Evolutionary conservation across 306 rosid genomes (phyloP).

Genomic region (Datisca glomerata): DNA sequence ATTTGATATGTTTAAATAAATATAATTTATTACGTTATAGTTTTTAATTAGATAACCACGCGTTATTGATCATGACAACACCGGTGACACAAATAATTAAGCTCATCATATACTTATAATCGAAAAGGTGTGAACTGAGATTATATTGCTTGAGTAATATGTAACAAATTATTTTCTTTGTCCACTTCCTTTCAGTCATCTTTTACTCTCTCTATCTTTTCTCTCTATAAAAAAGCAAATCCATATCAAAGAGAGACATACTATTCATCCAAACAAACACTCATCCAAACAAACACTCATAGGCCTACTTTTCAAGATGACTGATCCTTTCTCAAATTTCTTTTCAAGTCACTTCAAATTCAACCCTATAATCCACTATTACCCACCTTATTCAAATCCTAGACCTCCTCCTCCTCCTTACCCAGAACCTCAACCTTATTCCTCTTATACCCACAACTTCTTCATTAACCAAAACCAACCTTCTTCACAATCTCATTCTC

Average conservation of each 20-base stretch:
- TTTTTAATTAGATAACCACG: too few species aligned
- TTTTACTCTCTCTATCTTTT: slow-evolving; percentile 6
- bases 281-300: background rate
- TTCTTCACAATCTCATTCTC: background rate
- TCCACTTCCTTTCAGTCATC: slow-evolving; percentile 4
- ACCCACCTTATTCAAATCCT: slow-evolving; percentile 1
- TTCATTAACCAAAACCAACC: background rate
- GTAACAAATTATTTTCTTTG: background rate
- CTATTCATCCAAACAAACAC: slow-evolving; percentile 1
- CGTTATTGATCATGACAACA: too few species aligned
- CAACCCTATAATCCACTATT: slow-evolving; percentile 12
- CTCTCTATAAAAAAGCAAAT: background rate
- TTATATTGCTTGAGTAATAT: too few species aligned
- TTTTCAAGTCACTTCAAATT: slow-evolving; percentile 30
- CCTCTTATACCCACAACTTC: background rate
- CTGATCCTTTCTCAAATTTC: slow-evolving; percentile 28
- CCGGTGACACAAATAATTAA: too few species aligned
- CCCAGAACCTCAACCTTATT: background rate
- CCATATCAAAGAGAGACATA: background rate
- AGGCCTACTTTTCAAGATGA: slow-evolving; percentile 6
- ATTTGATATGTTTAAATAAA: too few species aligned
- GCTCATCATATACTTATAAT: too few species aligned
- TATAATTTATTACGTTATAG: too few species aligned
- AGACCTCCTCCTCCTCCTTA: background rate
- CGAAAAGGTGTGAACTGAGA: too few species aligned